Evolutionary conservation across 257 asterid species (phyloP).

Genomic region (Solanum sitiens): DNA sequence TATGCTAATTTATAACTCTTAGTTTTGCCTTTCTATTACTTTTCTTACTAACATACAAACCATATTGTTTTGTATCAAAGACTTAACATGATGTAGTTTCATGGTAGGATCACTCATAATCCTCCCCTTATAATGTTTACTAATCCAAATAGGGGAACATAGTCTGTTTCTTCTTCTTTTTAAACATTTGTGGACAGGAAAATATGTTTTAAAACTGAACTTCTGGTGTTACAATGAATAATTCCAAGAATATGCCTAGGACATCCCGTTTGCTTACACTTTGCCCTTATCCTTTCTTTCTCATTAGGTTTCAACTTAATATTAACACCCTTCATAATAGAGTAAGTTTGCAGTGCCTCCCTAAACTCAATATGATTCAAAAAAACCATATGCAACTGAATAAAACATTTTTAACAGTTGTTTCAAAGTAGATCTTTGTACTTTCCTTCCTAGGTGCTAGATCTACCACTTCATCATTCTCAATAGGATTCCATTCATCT

Average conservation of each 20-base stretch:
- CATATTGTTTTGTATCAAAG: too few species aligned
- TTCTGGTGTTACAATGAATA: neutral
- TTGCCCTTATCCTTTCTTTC: neutral
- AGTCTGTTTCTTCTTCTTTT: neutral
- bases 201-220: neutral
- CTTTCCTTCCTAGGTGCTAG: neutral
- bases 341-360: neutral
- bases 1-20: too few species aligned
- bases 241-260: neutral
- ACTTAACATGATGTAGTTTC: too few species aligned
- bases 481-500: too few species aligned
- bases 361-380: neutral
- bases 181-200: neutral
- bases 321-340: neutral
- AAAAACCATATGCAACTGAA: neutral
- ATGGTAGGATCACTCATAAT: neutral
- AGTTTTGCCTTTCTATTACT: too few species aligned
- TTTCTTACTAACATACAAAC: too few species aligned
- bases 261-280: neutral
- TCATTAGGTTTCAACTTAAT: neutral
- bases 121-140: neutral
- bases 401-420: too few species aligned
- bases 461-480: too few species aligned
- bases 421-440: neutral
- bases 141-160: neutral